phyloP scores from a whole-genome alignment of 2,329 filamentous ascomycete genomes.

The Epichloe gansuensis region DNA sequence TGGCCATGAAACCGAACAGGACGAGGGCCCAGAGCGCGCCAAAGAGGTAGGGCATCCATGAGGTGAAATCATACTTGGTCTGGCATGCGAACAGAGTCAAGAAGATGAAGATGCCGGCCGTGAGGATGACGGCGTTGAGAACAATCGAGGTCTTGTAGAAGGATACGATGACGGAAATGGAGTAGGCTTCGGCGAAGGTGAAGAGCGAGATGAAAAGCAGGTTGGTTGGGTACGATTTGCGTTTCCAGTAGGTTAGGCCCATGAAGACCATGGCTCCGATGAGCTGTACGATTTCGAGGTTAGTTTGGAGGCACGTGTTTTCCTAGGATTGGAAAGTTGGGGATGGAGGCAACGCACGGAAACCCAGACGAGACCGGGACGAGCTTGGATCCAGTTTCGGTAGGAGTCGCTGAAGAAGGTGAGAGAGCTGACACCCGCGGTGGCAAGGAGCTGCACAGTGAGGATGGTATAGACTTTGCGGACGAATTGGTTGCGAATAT shows the following conservation, averaged over 20 bases:
- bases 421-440: conserved; percentile 65
- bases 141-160: conserved; percentile 80
- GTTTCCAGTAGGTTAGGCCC: conserved; percentile 86
- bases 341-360: conserved; percentile 41
- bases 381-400: conserved; percentile 73
- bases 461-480: conserved; percentile 97
- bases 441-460: conserved; percentile 85
- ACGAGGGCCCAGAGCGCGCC: conserved; percentile 82
- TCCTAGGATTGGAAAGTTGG: neutral
- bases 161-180: conserved; percentile 81
- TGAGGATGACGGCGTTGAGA: conserved; percentile 80
- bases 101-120: conserved; percentile 69
- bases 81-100: conserved; percentile 88
- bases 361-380: conserved; percentile 74
- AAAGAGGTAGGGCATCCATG: conserved; percentile 92
- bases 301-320: neutral
- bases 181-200: conserved; percentile 86
- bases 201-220: conserved; percentile 84
- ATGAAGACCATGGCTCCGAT: conserved; percentile 76
- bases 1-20: conserved; percentile 83
- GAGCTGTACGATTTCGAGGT: conserved; percentile 31
- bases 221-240: conserved; percentile 90
- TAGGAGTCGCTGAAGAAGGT: conserved; percentile 77
- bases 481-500: conserved; percentile 93
- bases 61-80: conserved; percentile 95